A percentile compares a stretch with the other conserved stretches of the same genome.
Conservation (phyloP, 176 grass and related monocot species). For the Puccinellia tenuiflora region DNA sequence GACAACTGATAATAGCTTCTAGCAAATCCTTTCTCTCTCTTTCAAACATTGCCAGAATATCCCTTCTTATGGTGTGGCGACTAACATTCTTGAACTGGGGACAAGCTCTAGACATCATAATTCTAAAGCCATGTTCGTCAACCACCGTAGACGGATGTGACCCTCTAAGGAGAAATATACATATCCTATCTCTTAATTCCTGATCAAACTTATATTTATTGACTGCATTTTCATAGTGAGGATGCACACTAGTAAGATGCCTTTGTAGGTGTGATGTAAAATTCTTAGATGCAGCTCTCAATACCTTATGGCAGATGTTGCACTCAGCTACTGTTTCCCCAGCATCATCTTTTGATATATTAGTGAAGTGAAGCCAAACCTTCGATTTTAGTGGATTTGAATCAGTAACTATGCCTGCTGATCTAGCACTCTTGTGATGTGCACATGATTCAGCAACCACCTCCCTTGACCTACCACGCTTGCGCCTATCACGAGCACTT, state of each 20-base stretch:
- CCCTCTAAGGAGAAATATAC: not conserved
- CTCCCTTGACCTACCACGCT: not conserved
- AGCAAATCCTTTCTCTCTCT: not conserved
- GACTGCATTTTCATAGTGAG: not conserved
- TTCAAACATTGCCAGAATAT: not conserved
- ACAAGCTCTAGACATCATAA: not conserved
- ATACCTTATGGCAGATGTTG: not conserved
- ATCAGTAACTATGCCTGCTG: not conserved
- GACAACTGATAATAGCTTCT: not conserved
- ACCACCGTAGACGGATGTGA: not conserved
- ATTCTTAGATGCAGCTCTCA: not conserved
- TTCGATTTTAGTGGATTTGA: not conserved
- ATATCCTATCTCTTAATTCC: not conserved
- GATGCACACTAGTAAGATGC: not conserved
- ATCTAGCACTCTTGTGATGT: not conserved
- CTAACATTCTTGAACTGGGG: not conserved
- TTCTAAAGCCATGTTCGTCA: not conserved
- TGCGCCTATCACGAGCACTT: not conserved
- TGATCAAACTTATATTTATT: not conserved
- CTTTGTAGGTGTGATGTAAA: not conserved
- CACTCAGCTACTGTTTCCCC: not conserved
- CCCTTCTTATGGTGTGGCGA: not conserved
- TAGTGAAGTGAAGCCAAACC: not conserved
- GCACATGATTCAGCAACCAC: not conserved
- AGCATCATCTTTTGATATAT: not conserved